Base-by-base conservation (phyloP, 331 rosid species). In the Telfairia occidentalis region DNA sequence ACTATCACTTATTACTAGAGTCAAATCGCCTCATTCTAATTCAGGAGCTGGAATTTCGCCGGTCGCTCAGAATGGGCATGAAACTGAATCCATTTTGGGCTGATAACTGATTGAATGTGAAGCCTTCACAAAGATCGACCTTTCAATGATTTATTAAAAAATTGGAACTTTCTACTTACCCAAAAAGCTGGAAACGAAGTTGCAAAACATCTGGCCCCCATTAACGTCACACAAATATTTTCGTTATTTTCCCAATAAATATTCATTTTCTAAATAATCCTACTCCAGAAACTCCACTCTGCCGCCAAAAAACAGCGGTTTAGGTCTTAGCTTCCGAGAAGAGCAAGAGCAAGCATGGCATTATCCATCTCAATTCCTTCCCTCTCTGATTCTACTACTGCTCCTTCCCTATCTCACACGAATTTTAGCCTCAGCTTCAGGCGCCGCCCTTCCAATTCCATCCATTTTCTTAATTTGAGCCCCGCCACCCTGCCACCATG, bases 391-490 rank as follows among this genome's bases (percentile, higher is more conserved):
- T 63, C 24, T 7, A 7, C 7, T 5, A 23, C 83, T 29, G 64
- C 48, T 52, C 46, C 81, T 48, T 49, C 72, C 19, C 75, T 42
- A 73, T 37, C 72, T 80, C 35, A 24, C 9, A 34, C 12, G 40
- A 30, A 59, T 76, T 70, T 48, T 58, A 81, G 71, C 53, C 54
- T 34, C 70, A 78, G 65, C 4, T 61, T n/a, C n/a, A n/a, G 58
- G 1, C 42, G n/a, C 4, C 75, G 50, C 2, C 83, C 82, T 0
- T 67, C 76, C 40, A 64, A 43, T 67, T 59, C 37, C 0, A 19
- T 71, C 40, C 79, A 84, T 45, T 23, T 74, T 77, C 81, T 5
- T 77, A 82, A 63, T 79, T 59, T 82, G 83, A 87, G 2, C 50
- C 74, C 54, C 49, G 77, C 84, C 29, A 71, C 77, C 1, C 78